Base-by-base conservation (phyloP, 169 alveolate species). In the Cytauxzoon felis region DNA sequence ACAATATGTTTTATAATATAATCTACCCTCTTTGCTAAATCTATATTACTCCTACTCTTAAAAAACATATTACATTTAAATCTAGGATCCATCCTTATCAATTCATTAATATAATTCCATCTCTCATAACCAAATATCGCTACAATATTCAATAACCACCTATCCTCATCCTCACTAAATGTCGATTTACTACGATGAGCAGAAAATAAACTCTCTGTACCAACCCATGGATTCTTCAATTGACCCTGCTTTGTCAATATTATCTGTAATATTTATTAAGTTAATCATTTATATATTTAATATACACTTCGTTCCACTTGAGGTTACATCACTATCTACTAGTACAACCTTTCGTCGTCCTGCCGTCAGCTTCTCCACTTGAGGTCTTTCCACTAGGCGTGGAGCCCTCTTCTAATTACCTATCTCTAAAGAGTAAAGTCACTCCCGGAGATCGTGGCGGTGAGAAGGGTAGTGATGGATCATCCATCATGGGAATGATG, bases 131-230 rank as follows among this genome's bases (percentile, higher is more conserved):
- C 89, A 36, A 83, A 64, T 3, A 80, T 43, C 7, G 89, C 56
- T 4, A 84, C 69, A 33, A 75, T 54, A 64, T 89, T 89, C 47
- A 87, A 60, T 18, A 89, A 66, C 67, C 82, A 89, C 27, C 91
- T 64, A 49, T 89, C 94, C 42, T 89, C 89, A n/a, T 76, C 87
- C 29, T 85, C 91, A 26, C 88, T 71, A 48, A 73, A 85, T 36
- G 65, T 57, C 36, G 81, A 67, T 34, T 81, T 82, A 1, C 89
- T 82, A n/a, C 86, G 80, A 29, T 71, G 87, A 7, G 85, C 68
- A 23, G 87, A 51, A 50, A 66, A 85, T 18, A 65, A 57, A 5
- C 43, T 42, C 13, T 59, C 88, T 8, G 88, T 80, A 1, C 87
- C 85, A 24, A 82, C 80, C 90, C 90, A 83, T 0, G 90, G 90